Percentiles rank a stretch among this genome's conserved stretches.
These are phyloP conservation scores for Lasiosphaeria miniovina DNA, from an alignment of 495 filamentous ascomycete genomes.

Conservation along the genomic window DNA sequence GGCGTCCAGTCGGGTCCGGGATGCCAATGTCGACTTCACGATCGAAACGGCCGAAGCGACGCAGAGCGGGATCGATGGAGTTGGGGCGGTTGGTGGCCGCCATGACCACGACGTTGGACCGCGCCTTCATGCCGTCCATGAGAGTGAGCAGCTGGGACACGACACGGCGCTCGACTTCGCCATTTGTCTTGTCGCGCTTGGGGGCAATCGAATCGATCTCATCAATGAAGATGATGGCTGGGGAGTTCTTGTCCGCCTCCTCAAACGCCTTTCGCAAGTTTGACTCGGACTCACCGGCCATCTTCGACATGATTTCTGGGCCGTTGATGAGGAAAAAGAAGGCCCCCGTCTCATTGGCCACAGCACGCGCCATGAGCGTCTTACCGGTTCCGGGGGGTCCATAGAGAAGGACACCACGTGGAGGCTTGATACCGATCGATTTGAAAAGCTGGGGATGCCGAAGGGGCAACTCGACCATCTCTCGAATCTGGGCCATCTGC, in stretches of 20 bases:
- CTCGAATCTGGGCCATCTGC: slow-evolving; percentile 99
- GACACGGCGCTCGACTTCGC: slow-evolving; percentile 96
- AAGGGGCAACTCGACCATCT: slow-evolving; percentile 94
- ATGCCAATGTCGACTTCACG: slow-evolving; percentile 98
- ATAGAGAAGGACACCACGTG: slow-evolving; percentile 96
- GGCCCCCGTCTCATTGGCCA: slow-evolving; percentile 96
- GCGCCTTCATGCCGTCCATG: slow-evolving; percentile 99
- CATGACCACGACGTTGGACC: slow-evolving; percentile 98
- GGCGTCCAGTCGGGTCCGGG: slow-evolving; percentile 95
- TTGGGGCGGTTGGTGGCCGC: slow-evolving; percentile 96
- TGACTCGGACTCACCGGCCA: slow-evolving; percentile 98
- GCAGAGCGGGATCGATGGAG: slow-evolving; percentile 95
- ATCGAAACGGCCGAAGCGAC: slow-evolving; percentile 96
- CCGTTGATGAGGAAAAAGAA: slow-evolving; percentile 99
- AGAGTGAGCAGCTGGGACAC: slow-evolving; percentile 96
- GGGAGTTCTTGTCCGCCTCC: slow-evolving; percentile 99
- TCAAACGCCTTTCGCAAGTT: slow-evolving; percentile 97
- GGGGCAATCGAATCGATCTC: slow-evolving; percentile 98
- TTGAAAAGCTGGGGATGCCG: slow-evolving; percentile 99
- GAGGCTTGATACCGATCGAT: slow-evolving; percentile 99
- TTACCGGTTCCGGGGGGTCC: slow-evolving; percentile 98
- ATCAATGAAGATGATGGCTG: slow-evolving; percentile 99
- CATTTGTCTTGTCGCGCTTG: slow-evolving; percentile 99
- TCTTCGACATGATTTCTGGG: slow-evolving; percentile 99
- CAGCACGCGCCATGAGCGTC: slow-evolving; percentile 96